Conservation (phyloP, 768 basidiomycete species). For the Termitomyces sp. region DNA sequence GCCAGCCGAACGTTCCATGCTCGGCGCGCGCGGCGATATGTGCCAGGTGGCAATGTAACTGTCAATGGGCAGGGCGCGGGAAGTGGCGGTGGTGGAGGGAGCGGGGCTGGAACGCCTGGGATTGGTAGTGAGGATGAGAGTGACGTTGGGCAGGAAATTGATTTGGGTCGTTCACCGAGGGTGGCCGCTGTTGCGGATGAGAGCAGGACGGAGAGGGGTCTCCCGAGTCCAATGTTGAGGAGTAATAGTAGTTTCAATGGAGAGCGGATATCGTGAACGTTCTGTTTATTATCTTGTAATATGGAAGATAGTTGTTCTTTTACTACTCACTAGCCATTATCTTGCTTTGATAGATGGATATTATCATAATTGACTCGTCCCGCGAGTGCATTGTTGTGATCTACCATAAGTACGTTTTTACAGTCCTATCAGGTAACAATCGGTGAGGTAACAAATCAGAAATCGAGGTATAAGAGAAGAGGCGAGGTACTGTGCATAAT, state of each 20-base stretch:
- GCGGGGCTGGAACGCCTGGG: constrained; percentile 27
- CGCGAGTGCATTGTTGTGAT: neutral
- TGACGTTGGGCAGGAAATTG: constrained; percentile 34
- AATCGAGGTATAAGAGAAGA: neutral
- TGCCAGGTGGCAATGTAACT: constrained; percentile 21
- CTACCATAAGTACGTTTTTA: neutral
- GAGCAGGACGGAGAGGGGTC: constrained; percentile 55
- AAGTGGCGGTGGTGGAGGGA: constrained; percentile 1
- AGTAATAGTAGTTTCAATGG: constrained; percentile 15
- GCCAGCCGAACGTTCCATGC: constrained; percentile 86
- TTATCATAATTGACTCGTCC: constrained; percentile 1
- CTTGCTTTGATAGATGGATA: constrained; percentile 3
- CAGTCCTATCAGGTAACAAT: neutral
- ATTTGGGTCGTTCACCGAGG: constrained; percentile 26
- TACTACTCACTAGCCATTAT: neutral
- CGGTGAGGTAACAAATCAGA: neutral
- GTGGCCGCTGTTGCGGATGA: constrained; percentile 29
- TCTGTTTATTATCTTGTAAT: constrained; percentile 1
- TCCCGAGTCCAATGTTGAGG: constrained; percentile 59
- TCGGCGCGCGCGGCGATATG: constrained; percentile 52
- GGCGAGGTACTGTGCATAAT: neutral
- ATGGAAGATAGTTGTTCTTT: neutral
- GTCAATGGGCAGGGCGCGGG: constrained; percentile 27
- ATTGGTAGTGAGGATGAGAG: constrained; percentile 34
- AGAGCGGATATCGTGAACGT: constrained; percentile 16